Evolutionary conservation across 768 basidiomycete species (phyloP).

Genomic region (Flagelloscypha sp.): DNA sequence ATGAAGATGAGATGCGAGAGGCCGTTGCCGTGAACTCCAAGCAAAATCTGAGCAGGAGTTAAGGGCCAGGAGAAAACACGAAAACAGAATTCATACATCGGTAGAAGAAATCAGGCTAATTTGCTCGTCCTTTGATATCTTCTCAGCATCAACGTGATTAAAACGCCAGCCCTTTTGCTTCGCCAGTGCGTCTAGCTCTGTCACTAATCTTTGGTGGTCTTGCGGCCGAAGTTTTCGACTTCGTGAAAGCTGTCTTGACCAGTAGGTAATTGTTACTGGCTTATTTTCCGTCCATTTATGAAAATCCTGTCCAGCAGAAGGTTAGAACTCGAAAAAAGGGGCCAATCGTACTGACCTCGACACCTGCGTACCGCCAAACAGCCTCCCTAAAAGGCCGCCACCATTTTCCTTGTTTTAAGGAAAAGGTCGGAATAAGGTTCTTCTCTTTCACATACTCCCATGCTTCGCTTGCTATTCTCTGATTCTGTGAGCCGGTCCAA

Average conservation of each 20-base stretch:
- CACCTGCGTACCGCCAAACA: constrained; percentile 62
- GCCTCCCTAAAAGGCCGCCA: constrained; percentile 69
- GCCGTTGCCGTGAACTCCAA: constrained; percentile 76
- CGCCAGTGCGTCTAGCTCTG: constrained; percentile 43
- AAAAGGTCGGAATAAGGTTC: constrained; percentile 8
- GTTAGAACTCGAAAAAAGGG: too few relatives aligned
- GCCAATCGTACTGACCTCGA: constrained; percentile 18
- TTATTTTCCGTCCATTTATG: constrained; percentile 4
- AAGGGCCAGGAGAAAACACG: background rate
- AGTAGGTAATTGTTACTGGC: too few relatives aligned
- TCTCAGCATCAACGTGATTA: constrained; percentile 53
- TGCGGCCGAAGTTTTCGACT: too few relatives aligned
- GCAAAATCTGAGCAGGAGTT: constrained; percentile 38
- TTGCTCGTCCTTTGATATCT: constrained; percentile 69
- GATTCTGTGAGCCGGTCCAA: constrained; percentile 54
- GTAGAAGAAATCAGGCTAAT: constrained; percentile 55
- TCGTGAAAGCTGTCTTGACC: too few relatives aligned
- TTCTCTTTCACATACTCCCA: constrained; percentile 38
- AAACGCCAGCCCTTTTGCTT: constrained; percentile 49
- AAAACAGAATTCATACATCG: constrained; percentile 40
- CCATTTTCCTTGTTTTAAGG: constrained; percentile 38
- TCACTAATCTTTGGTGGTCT: constrained; percentile 49
- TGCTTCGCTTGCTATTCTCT: constrained; percentile 68
- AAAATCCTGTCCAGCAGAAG: constrained; percentile 6
- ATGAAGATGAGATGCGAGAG: constrained; percentile 82